Conservation (phyloP, 2,329 filamentous ascomycete genomes). For the Fusarium xyrophilum region DNA sequence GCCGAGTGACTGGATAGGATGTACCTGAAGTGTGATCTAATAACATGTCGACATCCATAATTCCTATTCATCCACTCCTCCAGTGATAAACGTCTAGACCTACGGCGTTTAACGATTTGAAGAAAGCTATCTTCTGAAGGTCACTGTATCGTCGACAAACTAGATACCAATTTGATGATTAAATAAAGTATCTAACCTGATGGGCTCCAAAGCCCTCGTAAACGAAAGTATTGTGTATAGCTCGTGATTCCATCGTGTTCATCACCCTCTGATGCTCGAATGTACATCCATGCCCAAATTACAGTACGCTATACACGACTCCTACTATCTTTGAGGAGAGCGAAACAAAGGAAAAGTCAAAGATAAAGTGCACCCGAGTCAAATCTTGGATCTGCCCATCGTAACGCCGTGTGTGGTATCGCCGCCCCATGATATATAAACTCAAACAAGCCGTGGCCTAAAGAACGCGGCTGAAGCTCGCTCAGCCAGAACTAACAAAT, state of each 20-base stretch:
- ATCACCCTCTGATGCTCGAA: conserved; percentile 10
- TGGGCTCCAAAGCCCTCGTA: conserved; percentile 15
- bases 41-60: neutral
- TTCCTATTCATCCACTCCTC: neutral
- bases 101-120: neutral
- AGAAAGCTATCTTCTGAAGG: neutral
- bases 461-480: conserved; percentile 6
- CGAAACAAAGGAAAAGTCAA: conserved; percentile 19
- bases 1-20: neutral
- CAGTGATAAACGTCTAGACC: neutral
- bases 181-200: conserved; percentile 15
- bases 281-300: conserved; percentile 21
- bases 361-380: conserved; percentile 20
- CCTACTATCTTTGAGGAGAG: conserved; percentile 9
- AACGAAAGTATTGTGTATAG: conserved; percentile 33
- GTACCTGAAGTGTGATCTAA: neutral
- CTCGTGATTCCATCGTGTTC: conserved; percentile 21
- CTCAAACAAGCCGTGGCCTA: conserved; percentile 11
- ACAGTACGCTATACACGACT: conserved; percentile 22
- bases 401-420: conserved; percentile 36
- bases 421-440: conserved; percentile 23
- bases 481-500: conserved; percentile 22
- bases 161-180: conserved; percentile 23
- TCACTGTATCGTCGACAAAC: neutral
- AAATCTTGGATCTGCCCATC: conserved; percentile 17